These are phyloP conservation scores for Paramecium caudatum DNA, from an alignment of 73 alveolate species.

Conservation along the genomic window DNA sequence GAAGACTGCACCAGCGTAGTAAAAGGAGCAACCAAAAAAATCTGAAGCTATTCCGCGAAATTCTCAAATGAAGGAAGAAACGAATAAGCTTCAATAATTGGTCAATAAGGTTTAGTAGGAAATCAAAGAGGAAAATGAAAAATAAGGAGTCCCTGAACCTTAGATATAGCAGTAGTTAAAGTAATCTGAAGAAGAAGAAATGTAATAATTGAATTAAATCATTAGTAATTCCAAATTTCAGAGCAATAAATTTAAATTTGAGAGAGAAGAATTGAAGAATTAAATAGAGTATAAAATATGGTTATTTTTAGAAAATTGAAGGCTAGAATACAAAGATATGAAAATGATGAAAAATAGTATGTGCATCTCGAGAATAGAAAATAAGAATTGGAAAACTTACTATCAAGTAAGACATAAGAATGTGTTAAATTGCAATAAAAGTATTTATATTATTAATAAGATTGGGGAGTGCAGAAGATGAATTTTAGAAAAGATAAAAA, in stretches of 20 bases:
- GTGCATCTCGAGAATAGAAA: no score
- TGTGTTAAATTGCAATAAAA: no score
- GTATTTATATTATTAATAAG: not conserved
- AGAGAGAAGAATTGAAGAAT: not conserved
- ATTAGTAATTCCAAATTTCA: not conserved
- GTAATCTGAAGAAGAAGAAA: slow-evolving; percentile 2
- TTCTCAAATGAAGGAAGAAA: not conserved
- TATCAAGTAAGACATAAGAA: no score
- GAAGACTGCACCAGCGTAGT: not conserved
- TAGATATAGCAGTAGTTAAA: not conserved
- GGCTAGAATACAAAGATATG: slow-evolving; percentile 44
- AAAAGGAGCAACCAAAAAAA: not conserved
- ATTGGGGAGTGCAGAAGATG: not conserved
- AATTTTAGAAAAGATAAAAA: not conserved
- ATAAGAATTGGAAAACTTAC: no score
- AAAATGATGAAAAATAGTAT: slow-evolving; percentile 28
- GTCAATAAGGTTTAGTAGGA: not conserved
- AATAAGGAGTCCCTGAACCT: not conserved
- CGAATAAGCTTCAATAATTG: not conserved
- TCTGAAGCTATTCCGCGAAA: slow-evolving; percentile 1
- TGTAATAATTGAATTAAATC: not conserved
- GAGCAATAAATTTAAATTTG: slow-evolving; percentile 15
- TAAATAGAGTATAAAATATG: not conserved
- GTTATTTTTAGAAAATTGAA: slow-evolving; percentile 1
- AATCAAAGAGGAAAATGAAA: not conserved